Conservation (phyloP, 2,329 filamentous ascomycete species). For the Venturia aucupariae region DNA sequence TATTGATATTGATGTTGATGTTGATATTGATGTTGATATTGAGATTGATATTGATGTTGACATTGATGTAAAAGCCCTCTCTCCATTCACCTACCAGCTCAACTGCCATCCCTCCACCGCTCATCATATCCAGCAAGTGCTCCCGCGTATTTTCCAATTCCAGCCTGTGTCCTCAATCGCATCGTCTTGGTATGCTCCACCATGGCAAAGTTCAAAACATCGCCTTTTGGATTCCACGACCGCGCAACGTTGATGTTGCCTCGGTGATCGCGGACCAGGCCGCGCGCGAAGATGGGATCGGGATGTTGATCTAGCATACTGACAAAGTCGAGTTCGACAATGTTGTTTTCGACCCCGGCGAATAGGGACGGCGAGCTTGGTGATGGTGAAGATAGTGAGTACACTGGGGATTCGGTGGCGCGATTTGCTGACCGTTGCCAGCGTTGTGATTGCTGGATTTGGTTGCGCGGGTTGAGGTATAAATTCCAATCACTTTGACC, state of each 20-base stretch:
- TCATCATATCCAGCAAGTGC: conserved; percentile 17
- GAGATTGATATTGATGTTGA: too few species aligned
- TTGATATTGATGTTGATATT: too few species aligned
- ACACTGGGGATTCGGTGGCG: conserved; percentile 31
- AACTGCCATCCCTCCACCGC: conserved; percentile 16
- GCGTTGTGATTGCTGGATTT: conserved; percentile 16
- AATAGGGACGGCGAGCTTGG: conserved; percentile 36
- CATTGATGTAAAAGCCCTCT: too few species aligned
- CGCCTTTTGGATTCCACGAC: conserved; percentile 26
- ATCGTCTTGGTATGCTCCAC: conserved; percentile 34
- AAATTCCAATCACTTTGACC: conserved; percentile 34
- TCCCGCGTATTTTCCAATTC: conserved; percentile 12
- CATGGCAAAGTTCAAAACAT: conserved; percentile 36
- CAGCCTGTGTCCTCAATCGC: conserved; percentile 15
- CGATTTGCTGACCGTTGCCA: conserved; percentile 4
- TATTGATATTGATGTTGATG: too few species aligned
- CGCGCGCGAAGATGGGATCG: conserved; percentile 29
- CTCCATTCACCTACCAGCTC: too few species aligned
- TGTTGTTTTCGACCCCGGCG: conserved; percentile 37
- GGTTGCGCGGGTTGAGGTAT: conserved; percentile 33
- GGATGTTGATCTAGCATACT: conserved; percentile 34
- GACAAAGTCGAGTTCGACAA: conserved; percentile 37
- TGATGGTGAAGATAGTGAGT: conserved; percentile 39
- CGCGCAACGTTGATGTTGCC: conserved; percentile 21
- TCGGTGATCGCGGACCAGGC: conserved; percentile 17